Evolutionary conservation across 805 yeast species (phyloP).

Genomic region (Pichia deserticola): DNA sequence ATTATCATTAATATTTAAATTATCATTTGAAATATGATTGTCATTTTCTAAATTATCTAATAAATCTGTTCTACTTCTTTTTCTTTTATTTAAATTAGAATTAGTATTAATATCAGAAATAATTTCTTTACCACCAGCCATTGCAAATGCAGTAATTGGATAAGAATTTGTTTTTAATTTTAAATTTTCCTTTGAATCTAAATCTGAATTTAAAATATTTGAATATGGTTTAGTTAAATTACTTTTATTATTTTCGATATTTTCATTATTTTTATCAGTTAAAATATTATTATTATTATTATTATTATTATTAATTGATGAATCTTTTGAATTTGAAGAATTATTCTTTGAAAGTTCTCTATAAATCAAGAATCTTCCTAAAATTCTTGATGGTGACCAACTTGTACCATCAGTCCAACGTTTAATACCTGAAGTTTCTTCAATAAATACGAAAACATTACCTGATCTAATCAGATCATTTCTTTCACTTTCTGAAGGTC

Average conservation of each 20-base stretch:
- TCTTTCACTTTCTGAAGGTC: conserved; percentile 81
- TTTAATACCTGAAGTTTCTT: conserved; percentile 74
- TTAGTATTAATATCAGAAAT: neutral
- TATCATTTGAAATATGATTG: neutral
- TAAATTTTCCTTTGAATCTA: neutral
- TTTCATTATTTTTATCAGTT: conserved; percentile 25
- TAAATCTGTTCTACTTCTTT: conserved; percentile 1
- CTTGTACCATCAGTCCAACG: conserved; percentile 96
- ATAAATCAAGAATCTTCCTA: conserved; percentile 79
- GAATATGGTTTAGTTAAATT: neutral
- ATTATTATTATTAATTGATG: too few species aligned
- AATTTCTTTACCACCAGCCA: conserved; percentile 12
- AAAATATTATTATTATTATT: too few species aligned
- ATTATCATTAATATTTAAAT: neutral
- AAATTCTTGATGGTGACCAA: conserved; percentile 88
- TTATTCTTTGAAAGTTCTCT: conserved; percentile 53
- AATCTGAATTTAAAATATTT: neutral
- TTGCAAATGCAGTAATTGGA: conserved; percentile 11
- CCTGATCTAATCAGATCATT: conserved; percentile 62
- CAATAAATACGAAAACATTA: conserved; percentile 76
- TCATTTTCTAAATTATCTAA: neutral
- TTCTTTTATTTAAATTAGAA: neutral
- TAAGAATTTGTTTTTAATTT: neutral
- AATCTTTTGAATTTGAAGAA: conserved; percentile 18
- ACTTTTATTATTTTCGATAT: conserved; percentile 11